Evolutionary conservation across 306 rosid species (phyloP).

Genomic region (Rosa multiflora): DNA sequence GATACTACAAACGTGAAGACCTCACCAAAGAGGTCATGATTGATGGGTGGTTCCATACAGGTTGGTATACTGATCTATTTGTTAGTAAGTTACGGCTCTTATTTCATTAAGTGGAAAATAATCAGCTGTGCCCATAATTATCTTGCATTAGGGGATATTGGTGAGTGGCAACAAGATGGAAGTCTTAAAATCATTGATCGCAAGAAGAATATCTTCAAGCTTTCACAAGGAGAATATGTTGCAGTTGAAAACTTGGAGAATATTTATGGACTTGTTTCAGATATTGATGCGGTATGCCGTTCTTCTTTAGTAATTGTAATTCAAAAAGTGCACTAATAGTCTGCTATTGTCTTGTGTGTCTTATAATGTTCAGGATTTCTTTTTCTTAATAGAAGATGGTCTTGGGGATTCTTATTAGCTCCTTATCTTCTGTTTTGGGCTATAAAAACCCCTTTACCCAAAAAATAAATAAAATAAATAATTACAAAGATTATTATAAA

Average conservation of each 20-base stretch:
- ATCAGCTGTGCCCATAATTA: constrained; percentile 18
- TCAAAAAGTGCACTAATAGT: not conserved
- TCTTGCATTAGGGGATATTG: constrained; percentile 79
- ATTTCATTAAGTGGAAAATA: constrained; percentile 4
- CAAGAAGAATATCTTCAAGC: constrained; percentile 97
- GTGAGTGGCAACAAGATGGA: constrained; percentile 96
- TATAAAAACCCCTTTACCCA: not conserved
- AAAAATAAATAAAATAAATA: not conserved
- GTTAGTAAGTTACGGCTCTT: constrained; percentile 15
- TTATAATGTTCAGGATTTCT: not conserved
- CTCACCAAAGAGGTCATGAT: constrained; percentile 82
- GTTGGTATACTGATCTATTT: constrained; percentile 39
- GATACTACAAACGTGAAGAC: constrained; percentile 90
- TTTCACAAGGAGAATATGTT: constrained; percentile 98
- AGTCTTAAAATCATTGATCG: constrained; percentile 94
- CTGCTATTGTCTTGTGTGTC: not conserved
- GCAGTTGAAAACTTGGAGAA: constrained; percentile 98
- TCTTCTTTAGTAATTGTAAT: not conserved
- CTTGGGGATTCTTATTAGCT: not conserved
- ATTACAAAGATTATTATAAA: not conserved
- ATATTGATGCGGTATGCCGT: constrained; percentile 67
- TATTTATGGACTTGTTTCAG: constrained; percentile 64
- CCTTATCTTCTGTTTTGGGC: not conserved
- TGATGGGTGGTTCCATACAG: constrained; percentile 98
- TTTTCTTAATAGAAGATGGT: not conserved